Evolutionary conservation across 345 rosid genomes (phyloP), one percentile per base, ranked within the genome.

Genomic region (Syzygium grande): DNA sequence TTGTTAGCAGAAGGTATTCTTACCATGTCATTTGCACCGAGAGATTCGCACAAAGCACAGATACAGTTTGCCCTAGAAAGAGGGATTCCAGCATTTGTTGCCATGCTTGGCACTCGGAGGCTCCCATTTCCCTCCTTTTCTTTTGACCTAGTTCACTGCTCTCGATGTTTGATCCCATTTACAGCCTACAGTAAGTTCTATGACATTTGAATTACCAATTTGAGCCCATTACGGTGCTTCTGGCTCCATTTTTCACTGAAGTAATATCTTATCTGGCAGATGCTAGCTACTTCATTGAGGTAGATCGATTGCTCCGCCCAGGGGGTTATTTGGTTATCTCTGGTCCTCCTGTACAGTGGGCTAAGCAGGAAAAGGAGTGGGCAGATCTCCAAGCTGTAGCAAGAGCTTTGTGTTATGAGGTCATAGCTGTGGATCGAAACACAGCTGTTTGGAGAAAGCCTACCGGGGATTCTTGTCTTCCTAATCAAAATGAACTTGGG

Each of bases 271-370:
- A 83, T 59, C 92, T 85, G 91, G 92, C 93, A 97, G 99, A 98
- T 96, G 97, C 98, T 84, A 93, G 98, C 84, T 98, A 98, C 92
- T 95, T 97, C 89, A 88, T 97, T 61, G 99, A 97, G 92, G 99
- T 98, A 86, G 97, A 97, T 92, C 92, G 98, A 49, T 87, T 98
- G 86, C 95, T 98, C 85, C 96, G 99, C 78, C 97, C 98, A 46
- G 99, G 97, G 83, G 99, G 99, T 63, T 97, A 96, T 90, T 89
- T 97, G 84, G 97, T 98, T 89, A 97, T 97, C 89, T 98, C 99
- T 88, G 99, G 99, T 17, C 99, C 99, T 86, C 99, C 99, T 58
- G 99, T 97, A 27, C 98, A 94, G 91, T 98, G 98, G 99, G 93
- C 98, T 88, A 98, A 97, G 91, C 99, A 95, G 90, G 99, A 97